Base-by-base conservation (phyloP, 495 filamentous ascomycete species). In the Venustampulla echinocandica region DNA sequence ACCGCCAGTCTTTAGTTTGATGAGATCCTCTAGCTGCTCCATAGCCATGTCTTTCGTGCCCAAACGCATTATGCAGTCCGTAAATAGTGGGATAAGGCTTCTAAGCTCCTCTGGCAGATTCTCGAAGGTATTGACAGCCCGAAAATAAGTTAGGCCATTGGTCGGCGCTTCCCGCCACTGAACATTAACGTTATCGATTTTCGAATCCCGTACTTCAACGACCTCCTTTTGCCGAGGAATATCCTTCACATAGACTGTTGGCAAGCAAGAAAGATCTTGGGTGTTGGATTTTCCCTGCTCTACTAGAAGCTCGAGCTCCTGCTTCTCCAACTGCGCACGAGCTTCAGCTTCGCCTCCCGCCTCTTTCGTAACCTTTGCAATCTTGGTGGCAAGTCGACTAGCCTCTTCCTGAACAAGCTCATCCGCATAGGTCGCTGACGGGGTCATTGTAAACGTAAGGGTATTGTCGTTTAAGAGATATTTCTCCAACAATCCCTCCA, bases 1-100 rank as follows among this genome's bases (percentile, higher is more conserved):
- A 10, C 92, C 92, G n/a, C 92, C 92, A 4, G 90, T 98, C 65
- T 94, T 95, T 10, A 96, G 70, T 56, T 95, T 96, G 58, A 97
- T 96, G 32, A 87, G 65, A 60, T 96, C 92, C 61, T 98, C 92
- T 33, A 95, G 75, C 59, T 96, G 77, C 61, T 95, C 93, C 87
- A 95, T 95, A 0, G 84, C 78, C 69, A 80, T 83, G 46, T 81
- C 76, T 44, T 82, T 81, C 9, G 92, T 97, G 19, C 92, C 92
- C 11, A 98, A 70, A 21, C 92, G 80, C 82, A 95, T 87, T 30
- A 98, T 81, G 9, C 85, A 81, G 60, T 95, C 88, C 25, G 85
- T 87, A 60, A 97, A 98, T 10, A 98, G 66, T 1, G 92, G 93
- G 54, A 97, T 80, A 42, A 95, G 70, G 49, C 84, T 67, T 27